phyloP scores from a whole-genome alignment of 352 stramenopile species.

The Pythium sukuiense region DNA sequence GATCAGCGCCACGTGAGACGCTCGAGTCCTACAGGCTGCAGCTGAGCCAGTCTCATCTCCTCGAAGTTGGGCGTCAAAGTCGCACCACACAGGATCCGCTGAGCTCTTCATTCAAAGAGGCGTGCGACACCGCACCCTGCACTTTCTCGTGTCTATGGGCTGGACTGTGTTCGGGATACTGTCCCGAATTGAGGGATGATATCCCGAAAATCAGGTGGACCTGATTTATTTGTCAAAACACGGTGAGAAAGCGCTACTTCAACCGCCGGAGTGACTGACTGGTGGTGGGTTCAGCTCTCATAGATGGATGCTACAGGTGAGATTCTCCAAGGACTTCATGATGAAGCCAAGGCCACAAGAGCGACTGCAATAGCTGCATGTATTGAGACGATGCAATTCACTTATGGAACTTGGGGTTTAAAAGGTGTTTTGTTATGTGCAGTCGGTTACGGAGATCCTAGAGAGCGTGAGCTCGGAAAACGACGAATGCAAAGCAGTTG shows the following conservation, averaged over 20 bases:
- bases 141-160: background rate
- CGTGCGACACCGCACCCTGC: background rate
- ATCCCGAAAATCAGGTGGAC: background rate
- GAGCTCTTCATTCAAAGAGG: background rate
- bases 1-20: constrained; percentile 6
- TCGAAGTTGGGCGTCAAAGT: background rate
- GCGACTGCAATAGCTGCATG: no score
- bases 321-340: no score
- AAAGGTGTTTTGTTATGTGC: background rate
- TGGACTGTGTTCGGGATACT: background rate
- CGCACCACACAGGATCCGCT: background rate
- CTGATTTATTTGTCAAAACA: background rate
- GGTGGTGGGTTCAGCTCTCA: background rate
- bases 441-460: constrained; percentile 1
- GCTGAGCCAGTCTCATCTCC: constrained; percentile 23
- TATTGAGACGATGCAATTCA: background rate
- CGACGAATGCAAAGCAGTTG: background rate
- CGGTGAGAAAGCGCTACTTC: background rate
- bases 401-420: background rate
- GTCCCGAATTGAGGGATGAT: background rate
- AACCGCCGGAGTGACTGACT: background rate
- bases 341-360: background rate
- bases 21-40: constrained; percentile 4
- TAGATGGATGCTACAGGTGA: no score
- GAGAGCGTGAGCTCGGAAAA: background rate